Conservation (phyloP, 2,329 filamentous ascomycete genomes). For the Aspergillaceae sp. region DNA sequence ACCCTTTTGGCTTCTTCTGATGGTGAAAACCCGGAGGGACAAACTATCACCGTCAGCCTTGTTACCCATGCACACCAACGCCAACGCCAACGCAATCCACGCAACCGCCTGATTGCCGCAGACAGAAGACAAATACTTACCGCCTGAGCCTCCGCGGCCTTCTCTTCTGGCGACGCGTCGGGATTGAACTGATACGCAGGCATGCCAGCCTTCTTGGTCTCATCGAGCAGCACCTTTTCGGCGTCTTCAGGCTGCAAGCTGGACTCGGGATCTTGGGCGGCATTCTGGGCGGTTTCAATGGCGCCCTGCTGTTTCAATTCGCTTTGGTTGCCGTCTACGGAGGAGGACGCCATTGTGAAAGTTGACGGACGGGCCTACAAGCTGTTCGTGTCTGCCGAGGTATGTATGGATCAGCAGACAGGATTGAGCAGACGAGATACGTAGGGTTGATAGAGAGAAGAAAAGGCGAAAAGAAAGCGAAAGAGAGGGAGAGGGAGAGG, state of each 20-base stretch:
- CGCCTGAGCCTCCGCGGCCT: conserved; percentile 67
- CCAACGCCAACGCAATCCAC: not conserved
- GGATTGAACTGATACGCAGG: conserved; percentile 81
- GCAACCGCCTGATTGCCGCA: not conserved
- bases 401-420: not conserved
- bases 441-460: conserved; percentile 1
- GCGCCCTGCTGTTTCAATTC: conserved; percentile 78
- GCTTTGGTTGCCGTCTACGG: conserved; percentile 25
- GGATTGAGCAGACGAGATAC: not conserved
- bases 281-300: conserved; percentile 59
- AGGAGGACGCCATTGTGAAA: conserved; percentile 24
- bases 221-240: conserved; percentile 63
- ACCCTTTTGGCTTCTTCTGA: conserved; percentile 31
- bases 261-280: conserved; percentile 52
- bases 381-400: not conserved
- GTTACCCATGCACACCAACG: no score
- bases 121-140: conserved; percentile 48
- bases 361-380: not conserved
- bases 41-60: conserved; percentile 36
- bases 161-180: conserved; percentile 72
- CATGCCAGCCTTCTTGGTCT: conserved; percentile 70
- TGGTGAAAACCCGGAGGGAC: conserved; percentile 58
- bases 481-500: not conserved
- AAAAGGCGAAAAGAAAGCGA: not conserved
- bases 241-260: conserved; percentile 61